Conservation (phyloP, 2,329 filamentous ascomycete species). For the Aspergillus fumigatiaffinis region DNA sequence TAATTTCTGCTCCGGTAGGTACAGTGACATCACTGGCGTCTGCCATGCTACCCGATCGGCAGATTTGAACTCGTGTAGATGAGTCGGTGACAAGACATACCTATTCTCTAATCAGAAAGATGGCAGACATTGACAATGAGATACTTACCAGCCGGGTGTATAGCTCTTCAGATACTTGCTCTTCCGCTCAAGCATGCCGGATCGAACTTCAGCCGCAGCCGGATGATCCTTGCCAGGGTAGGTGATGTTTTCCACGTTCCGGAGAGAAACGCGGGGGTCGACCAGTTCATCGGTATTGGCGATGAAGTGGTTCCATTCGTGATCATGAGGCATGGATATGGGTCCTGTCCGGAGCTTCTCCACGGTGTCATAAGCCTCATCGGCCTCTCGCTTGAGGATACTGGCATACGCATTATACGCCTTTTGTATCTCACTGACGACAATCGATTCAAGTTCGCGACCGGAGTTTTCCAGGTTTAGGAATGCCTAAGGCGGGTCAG, state of each 20-base stretch:
- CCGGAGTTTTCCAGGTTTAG: conserved; percentile 92
- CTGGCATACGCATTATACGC: conserved; percentile 91
- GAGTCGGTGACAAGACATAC: conserved; percentile 94
- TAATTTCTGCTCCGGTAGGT: conserved; percentile 89
- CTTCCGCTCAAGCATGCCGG: conserved; percentile 91
- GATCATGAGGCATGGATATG: conserved; percentile 87
- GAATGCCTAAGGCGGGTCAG: conserved; percentile 62
- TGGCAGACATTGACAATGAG: neutral
- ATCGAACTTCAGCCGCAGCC: conserved; percentile 77
- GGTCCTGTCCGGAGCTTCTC: conserved; percentile 81
- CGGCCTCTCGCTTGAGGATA: conserved; percentile 86
- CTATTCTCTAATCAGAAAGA: conserved; percentile 42
- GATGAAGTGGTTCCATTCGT: conserved; percentile 85
- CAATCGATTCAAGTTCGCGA: conserved; percentile 90
- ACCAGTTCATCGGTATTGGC: conserved; percentile 79
- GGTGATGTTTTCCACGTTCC: conserved; percentile 74
- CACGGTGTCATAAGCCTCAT: conserved; percentile 71
- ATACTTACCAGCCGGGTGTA: conserved; percentile 80
- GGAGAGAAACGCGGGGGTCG: conserved; percentile 74
- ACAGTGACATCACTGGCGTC: conserved; percentile 92
- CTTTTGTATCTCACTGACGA: conserved; percentile 96
- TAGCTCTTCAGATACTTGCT: conserved; percentile 99
- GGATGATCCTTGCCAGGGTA: conserved; percentile 89
- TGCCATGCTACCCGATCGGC: conserved; percentile 79
- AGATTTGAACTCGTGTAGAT: conserved; percentile 99